Evolutionary conservation across 768 basidiomycete species (phyloP), one percentile per base, ranked within the genome.

Genomic region (Tylopilus sp.): DNA sequence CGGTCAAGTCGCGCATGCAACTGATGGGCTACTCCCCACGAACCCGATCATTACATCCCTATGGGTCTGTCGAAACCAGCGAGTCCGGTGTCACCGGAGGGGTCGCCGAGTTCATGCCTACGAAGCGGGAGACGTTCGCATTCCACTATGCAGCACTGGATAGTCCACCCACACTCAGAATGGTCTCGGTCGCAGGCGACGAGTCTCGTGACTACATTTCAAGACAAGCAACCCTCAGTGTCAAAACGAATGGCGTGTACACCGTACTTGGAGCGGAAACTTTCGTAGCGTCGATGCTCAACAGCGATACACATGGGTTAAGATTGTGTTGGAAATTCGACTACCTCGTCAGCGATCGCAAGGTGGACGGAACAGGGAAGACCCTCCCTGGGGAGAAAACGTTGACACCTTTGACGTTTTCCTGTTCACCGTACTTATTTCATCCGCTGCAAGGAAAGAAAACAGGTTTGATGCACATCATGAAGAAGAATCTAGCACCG

Each of bases 121-220:
- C 72, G 22, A 74, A 74, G 22, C 76, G 80, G 42, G 78, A 87
- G 52, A 67, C 74, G 3, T 92, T 83, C 54, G 66, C 75, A 21
- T 92, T 90, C 62, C 91, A 92, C 66, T 80, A 89, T 63, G 81
- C 84, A 6, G 77, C 82, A 37, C 76, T 87, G 58, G 88, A 84
- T 57, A 68, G 77, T 21, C 73, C 80, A 3, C 92, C 91, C 3
- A 77, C 83, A n/a, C 75, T 94, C 24, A 75, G 88, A 48, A 77
- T 87, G 53, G 66, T 93, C 24, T 86, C 80, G 10, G 70, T 88
- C 52, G 82, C 84, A 36, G 81, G 77, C 9, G 82, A 87, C 46
- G 85, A 86, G 54, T 77, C 79, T 24, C 78, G 78, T 24, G 92
- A 95, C 65, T 87, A 87, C 63, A 76, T 89, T 43, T 85, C 87